These are phyloP conservation scores for Chaetomium fimeti DNA, from an alignment of 495 filamentous ascomycete genomes.

Conservation along the genomic window DNA sequence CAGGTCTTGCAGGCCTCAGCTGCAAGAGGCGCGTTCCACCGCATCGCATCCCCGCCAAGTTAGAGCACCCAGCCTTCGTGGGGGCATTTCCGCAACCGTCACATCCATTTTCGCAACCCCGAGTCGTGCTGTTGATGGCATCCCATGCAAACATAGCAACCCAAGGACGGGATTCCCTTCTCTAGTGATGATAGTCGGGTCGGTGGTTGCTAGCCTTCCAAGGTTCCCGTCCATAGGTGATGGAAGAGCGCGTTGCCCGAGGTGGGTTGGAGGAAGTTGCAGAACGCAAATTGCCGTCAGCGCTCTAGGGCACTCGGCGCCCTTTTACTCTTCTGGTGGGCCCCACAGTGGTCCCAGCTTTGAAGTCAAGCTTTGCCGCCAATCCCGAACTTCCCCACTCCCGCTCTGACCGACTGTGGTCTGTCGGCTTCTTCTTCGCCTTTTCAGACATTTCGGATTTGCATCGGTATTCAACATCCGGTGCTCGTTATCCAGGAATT, in stretches of 20 bases:
- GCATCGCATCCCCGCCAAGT: background rate
- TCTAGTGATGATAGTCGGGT: too few relatives aligned
- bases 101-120: too few relatives aligned
- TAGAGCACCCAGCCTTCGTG: background rate
- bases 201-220: too few relatives aligned
- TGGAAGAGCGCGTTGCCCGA: too few relatives aligned
- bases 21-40: background rate
- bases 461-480: conserved; percentile 36
- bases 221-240: too few relatives aligned
- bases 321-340: background rate
- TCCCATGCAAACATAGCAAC: too few relatives aligned
- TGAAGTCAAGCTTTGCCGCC: background rate
- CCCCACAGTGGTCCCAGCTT: background rate
- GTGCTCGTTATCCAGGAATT: background rate
- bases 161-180: too few relatives aligned
- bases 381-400: conserved; percentile 31
- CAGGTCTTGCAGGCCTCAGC: background rate
- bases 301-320: background rate
- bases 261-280: background rate
- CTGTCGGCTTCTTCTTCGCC: conserved; percentile 32
- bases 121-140: too few relatives aligned
- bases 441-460: conserved; percentile 34
- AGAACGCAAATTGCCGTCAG: background rate
- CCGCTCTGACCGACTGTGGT: conserved; percentile 10
- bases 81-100: too few relatives aligned